phyloP scores from a whole-genome alignment of 179 eudicot genomes.

The Carnegiea gigantea region DNA sequence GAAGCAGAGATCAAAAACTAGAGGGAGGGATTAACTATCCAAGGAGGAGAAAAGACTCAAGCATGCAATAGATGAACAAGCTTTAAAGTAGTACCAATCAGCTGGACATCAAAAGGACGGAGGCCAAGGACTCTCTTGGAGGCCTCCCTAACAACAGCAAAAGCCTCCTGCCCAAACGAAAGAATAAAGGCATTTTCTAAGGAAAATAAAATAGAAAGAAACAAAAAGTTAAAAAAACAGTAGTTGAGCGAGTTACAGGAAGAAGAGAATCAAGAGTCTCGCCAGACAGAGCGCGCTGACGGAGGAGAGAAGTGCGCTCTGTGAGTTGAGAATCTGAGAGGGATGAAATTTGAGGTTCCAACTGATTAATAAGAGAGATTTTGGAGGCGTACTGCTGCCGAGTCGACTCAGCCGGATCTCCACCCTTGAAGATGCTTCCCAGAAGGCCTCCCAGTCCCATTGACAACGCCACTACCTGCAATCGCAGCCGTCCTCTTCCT shows the following conservation, averaged over 20 bases:
- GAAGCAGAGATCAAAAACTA: not conserved
- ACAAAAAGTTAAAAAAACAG: not conserved
- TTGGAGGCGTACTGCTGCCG: conserved; percentile 59
- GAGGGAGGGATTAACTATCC: not conserved
- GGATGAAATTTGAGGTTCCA: conserved; percentile 53
- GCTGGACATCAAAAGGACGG: conserved; percentile 94
- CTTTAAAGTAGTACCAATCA: conserved; percentile 51
- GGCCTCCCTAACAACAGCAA: conserved; percentile 94
- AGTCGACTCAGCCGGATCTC: conserved; percentile 76
- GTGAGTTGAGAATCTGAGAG: conserved; percentile 68
- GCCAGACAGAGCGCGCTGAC: conserved; percentile 60
- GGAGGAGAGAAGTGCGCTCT: conserved; percentile 52
- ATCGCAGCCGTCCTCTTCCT: conserved; percentile 20
- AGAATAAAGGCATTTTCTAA: not conserved
- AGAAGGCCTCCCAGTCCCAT: conserved; percentile 70
- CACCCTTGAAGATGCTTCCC: conserved; percentile 64
- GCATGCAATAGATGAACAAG: not conserved
- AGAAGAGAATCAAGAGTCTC: conserved; percentile 73
- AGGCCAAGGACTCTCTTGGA: conserved; percentile 93
- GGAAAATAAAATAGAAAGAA: not conserved
- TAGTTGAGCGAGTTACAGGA: conserved; percentile 44
- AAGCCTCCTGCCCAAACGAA: conserved; percentile 65
- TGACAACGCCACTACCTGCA: conserved; percentile 35
- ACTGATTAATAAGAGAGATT: conserved; percentile 47
- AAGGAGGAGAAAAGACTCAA: not conserved